These are phyloP conservation scores for Suhomyces guaymorum DNA, from an alignment of 1,139 yeast genomes.

Conservation along the genomic window DNA sequence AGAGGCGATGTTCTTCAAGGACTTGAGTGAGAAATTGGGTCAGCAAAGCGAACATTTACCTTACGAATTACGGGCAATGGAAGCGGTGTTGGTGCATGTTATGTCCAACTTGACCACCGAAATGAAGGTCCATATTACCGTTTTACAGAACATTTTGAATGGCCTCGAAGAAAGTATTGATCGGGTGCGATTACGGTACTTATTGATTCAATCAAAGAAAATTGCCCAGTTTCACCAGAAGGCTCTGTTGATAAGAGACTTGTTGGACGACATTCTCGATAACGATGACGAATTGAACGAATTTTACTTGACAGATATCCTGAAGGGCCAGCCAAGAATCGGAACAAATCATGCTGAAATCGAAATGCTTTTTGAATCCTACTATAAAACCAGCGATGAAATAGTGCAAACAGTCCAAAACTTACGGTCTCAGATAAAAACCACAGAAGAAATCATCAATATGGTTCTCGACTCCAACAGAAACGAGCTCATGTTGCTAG, in stretches of 20 bases:
- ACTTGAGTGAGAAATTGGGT: constrained; percentile 31
- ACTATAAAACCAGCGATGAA: constrained; percentile 46
- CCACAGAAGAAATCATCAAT: constrained; percentile 49
- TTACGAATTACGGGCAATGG: constrained; percentile 48
- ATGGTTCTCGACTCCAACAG: constrained; percentile 49
- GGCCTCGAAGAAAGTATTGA: constrained; percentile 46
- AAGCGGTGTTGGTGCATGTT: constrained; percentile 43
- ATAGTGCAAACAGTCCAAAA: constrained; percentile 48
- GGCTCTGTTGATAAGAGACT: constrained; percentile 40
- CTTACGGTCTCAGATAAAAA: constrained; percentile 42
- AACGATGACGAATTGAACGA: constrained; percentile 45
- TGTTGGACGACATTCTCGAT: constrained; percentile 41
- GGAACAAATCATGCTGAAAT: constrained; percentile 44
- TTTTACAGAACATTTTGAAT: constrained; percentile 35
- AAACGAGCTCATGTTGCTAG: constrained; percentile 49
- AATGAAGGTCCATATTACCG: constrained; percentile 46
- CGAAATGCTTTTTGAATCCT: constrained; percentile 45
- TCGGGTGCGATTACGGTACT: constrained; percentile 38
- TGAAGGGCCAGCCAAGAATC: constrained; percentile 24
- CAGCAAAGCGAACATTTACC: constrained; percentile 31
- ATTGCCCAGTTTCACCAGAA: constrained; percentile 48
- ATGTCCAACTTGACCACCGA: constrained; percentile 42
- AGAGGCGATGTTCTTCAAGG: constrained; percentile 37
- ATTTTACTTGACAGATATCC: constrained; percentile 37
- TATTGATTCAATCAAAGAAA: constrained; percentile 46